Conservation (phyloP, 2,329 filamentous ascomycete species). For the Biscogniauxia sp. region DNA sequence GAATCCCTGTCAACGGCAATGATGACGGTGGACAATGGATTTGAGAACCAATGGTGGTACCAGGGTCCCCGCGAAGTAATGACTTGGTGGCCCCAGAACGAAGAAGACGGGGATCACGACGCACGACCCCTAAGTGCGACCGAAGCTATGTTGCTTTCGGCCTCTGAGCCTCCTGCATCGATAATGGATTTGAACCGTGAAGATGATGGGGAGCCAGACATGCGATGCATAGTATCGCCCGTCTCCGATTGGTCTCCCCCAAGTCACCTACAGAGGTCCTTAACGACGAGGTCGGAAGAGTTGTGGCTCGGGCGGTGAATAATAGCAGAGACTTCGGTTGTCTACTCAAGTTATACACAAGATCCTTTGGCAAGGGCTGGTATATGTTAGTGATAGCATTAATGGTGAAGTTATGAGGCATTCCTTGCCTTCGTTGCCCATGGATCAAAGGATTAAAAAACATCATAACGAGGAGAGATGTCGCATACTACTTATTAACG, state of each 20-base stretch:
- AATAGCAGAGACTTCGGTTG: background rate
- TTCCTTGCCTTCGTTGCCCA: background rate
- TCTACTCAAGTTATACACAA: background rate
- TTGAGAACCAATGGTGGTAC: slow-evolving; percentile 59
- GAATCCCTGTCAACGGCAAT: slow-evolving; percentile 51
- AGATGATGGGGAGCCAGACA: slow-evolving; percentile 9
- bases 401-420: background rate
- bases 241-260: slow-evolving; percentile 34
- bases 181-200: slow-evolving; percentile 15
- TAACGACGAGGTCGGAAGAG: slow-evolving; percentile 44
- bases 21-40: slow-evolving; percentile 57
- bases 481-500: background rate
- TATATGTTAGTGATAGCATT: background rate
- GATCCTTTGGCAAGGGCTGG: background rate
- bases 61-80: slow-evolving; percentile 39
- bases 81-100: slow-evolving; percentile 18
- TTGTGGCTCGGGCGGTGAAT: slow-evolving; percentile 32
- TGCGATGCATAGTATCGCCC: slow-evolving; percentile 36
- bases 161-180: slow-evolving; percentile 21
- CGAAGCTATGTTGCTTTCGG: slow-evolving; percentile 26
- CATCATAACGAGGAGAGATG: background rate
- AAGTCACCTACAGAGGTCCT: slow-evolving; percentile 31
- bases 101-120: slow-evolving; percentile 21
- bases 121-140: slow-evolving; percentile 24
- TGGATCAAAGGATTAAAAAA: background rate